Conservation (phyloP, 306 rosid genomes). For the Crataegus laevigata region DNA sequence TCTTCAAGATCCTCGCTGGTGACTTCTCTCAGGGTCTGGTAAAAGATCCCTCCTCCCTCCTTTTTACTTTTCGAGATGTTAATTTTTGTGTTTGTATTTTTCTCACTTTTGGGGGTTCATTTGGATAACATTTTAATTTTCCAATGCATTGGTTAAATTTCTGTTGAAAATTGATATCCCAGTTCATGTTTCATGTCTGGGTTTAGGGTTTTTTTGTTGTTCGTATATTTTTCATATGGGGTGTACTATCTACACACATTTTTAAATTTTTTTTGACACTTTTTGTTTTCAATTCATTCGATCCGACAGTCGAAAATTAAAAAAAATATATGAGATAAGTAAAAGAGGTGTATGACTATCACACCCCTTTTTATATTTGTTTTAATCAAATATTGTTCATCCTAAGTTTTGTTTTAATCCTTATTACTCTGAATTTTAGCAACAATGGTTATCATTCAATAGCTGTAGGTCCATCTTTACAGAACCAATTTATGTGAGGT, state of each 20-base stretch:
- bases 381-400: too few species aligned
- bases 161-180: background rate
- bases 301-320: too few species aligned
- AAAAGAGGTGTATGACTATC: too few species aligned
- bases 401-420: background rate
- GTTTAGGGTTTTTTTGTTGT: background rate
- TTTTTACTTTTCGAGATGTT: background rate
- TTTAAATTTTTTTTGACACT: too few species aligned
- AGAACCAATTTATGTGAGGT: background rate
- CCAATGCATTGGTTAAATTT: background rate
- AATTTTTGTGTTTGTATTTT: background rate
- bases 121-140: background rate
- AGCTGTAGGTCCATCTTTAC: background rate
- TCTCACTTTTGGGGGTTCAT: background rate
- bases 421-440: background rate
- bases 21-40: conserved; percentile 5
- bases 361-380: background rate
- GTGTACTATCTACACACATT: too few species aligned
- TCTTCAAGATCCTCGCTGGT: conserved; percentile 1
- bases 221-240: background rate
- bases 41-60: background rate
- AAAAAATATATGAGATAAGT: too few species aligned
- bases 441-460: background rate
- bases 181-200: background rate
- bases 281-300: too few species aligned